Conservation (phyloP, 75 land plant genomes). For the Azolla pinnata region DNA sequence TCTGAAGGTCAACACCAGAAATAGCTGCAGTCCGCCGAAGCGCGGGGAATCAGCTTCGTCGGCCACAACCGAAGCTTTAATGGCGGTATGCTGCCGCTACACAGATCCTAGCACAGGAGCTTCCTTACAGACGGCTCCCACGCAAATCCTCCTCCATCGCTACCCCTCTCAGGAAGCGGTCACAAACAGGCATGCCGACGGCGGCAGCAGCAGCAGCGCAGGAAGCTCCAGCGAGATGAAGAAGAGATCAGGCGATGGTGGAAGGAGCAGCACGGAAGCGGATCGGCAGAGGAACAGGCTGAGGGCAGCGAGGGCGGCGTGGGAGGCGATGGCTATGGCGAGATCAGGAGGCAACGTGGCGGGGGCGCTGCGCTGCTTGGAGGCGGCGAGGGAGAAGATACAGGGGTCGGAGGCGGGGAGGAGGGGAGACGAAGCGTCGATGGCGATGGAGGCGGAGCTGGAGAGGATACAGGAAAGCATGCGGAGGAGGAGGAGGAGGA, state of each 20-base stretch:
- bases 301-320: slow-evolving; percentile 1
- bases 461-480: slow-evolving; percentile 18
- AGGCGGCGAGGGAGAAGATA: slow-evolving; percentile 14
- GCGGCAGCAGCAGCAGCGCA: too few species aligned
- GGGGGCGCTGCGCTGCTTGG: slow-evolving; percentile 23
- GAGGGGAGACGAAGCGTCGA: slow-evolving; percentile 14
- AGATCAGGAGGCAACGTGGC: slow-evolving; percentile 21
- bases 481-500: too few species aligned
- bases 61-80: neutral
- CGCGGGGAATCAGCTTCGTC: too few species aligned
- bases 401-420: slow-evolving; percentile 6
- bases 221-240: too few species aligned
- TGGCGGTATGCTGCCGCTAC: neutral
- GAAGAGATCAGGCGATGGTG: neutral
- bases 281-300: slow-evolving; percentile 49
- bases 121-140: neutral
- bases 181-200: too few species aligned
- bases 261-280: slow-evolving; percentile 24
- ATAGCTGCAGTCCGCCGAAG: too few species aligned
- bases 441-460: slow-evolving; percentile 28
- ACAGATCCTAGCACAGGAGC: neutral
- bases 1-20: too few species aligned
- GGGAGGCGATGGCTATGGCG: slow-evolving; percentile 26
- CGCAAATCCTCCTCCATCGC: neutral
- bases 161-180: neutral